Percentiles rank a stretch among this genome's conserved stretches.
Evolutionary conservation across 441 rosid species (phyloP).

Genomic region (Populus hybrid): DNA sequence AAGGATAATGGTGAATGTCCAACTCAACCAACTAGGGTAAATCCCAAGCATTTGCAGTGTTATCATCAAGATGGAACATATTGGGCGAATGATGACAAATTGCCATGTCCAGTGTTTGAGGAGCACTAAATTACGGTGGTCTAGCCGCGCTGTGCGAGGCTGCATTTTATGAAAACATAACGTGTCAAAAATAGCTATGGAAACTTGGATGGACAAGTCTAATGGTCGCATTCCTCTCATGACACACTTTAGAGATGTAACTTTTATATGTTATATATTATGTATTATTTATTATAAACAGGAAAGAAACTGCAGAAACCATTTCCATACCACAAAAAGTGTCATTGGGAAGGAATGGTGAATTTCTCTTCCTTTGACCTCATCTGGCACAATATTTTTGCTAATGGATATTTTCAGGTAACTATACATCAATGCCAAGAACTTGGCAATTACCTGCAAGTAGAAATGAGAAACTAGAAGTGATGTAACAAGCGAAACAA

Average conservation of each 20-base stretch:
- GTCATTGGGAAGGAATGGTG: constrained; percentile 97
- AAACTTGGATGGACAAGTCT: background rate
- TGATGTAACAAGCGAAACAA: background rate
- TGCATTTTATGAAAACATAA: constrained; percentile 30
- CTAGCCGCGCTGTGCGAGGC: constrained; percentile 73
- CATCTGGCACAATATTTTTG: constrained; percentile 79
- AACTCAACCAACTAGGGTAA: constrained; percentile 91
- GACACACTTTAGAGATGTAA: too few relatives aligned
- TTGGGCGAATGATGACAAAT: constrained; percentile 78
- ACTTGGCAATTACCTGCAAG: constrained; percentile 84
- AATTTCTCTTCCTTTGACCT: constrained; percentile 83
- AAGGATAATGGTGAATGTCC: constrained; percentile 85
- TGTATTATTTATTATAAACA: background rate
- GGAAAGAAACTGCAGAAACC: constrained; percentile 6
- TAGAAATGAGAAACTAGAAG: constrained; percentile 8
- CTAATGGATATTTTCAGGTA: constrained; percentile 85
- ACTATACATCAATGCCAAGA: constrained; percentile 81
- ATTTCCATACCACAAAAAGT: constrained; percentile 65
- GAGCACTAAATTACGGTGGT: constrained; percentile 65
- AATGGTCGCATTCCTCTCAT: background rate
- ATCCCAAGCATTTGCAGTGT: constrained; percentile 57
- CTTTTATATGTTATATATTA: background rate
- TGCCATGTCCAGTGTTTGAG: constrained; percentile 98
- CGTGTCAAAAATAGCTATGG: constrained; percentile 2
- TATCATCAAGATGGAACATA: constrained; percentile 88